Base-by-base conservation (phyloP, 2,329 filamentous ascomycete species). In the Basipetospora chlamydospora region DNA sequence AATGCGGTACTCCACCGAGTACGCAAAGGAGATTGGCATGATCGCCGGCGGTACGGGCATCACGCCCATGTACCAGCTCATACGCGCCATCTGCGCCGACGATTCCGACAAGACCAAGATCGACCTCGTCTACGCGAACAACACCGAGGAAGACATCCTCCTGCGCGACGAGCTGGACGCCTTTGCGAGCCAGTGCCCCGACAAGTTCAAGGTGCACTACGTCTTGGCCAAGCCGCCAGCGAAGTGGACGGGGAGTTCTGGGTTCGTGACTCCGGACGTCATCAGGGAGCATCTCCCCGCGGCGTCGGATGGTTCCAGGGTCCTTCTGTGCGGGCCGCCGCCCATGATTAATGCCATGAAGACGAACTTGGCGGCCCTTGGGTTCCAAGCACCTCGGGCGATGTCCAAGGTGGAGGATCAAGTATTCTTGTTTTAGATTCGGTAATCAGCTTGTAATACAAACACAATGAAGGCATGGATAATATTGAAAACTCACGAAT, bases 51-150 rank as follows among this genome's bases (percentile, higher is more conserved):
- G 90, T 44, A 95, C 90, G 6, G 90, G 90, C 42, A 93, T 98
- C 59, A 90, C 90, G 10, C 90, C 90, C 47, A 95, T 96, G 88
- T 96, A 83, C 70, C 90, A 98, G 68, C 77, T 98, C 30, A 69
- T 76, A 45, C 83, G 84, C 43, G 72, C 78, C 53, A 93, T 98
- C 63, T 93, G 96, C 77, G 84, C 80, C 61, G 93, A 95, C 73
- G 85, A 88, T 41, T 74, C 83, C 28, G 90, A 98, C 65, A 87
- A 90, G 73, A 98, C 90, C 49, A 93, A 94, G 68, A 86, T 98
- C 28, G 95, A 88, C 6, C 76, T 98, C 21, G 73, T 98, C 25
- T 95, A 87, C 53, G 90, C 84, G 47, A 98, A 96, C 64, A 63
- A 95, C 41, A 66, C 64, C 20, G 84, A 96, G 64, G 73, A 88